These are phyloP conservation scores for Wickerhamiella qilinensis DNA, from an alignment of 805 yeast species.

Conservation along the genomic window DNA sequence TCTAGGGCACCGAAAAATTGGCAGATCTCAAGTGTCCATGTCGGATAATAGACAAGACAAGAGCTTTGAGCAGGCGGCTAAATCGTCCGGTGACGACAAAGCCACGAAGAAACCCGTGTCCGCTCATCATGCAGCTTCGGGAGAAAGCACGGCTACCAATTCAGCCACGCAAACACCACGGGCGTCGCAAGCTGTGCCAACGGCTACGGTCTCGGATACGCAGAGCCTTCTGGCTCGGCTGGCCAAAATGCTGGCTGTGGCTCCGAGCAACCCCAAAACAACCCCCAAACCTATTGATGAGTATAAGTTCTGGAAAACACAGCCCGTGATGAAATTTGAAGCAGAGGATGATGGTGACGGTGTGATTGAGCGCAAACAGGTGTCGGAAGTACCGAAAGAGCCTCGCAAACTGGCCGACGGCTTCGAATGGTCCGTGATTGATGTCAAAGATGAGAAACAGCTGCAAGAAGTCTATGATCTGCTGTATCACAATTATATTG, in stretches of 20 bases:
- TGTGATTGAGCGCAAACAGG: slow-evolving; percentile 61
- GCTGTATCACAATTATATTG: slow-evolving; percentile 82
- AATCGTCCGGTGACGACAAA: no score
- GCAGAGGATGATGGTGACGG: slow-evolving; percentile 30
- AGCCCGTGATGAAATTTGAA: slow-evolving; percentile 70
- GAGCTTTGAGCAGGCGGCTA: no score
- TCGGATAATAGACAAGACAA: no score
- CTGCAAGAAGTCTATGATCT: slow-evolving; percentile 65
- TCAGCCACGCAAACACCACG: background rate
- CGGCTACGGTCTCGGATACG: background rate
- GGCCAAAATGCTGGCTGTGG: slow-evolving; percentile 1
- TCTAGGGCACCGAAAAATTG: no score
- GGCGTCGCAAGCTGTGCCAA: background rate
- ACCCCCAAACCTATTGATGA: slow-evolving; percentile 48
- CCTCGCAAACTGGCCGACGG: slow-evolving; percentile 62
- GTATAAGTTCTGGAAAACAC: slow-evolving; percentile 95
- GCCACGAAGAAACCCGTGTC: no score
- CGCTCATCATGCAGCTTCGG: no score
- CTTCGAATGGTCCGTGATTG: slow-evolving; percentile 80
- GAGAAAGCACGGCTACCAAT: background rate
- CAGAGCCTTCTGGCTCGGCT: background rate
- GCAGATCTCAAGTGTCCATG: no score
- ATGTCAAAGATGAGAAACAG: slow-evolving; percentile 37
- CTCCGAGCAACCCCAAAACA: background rate
- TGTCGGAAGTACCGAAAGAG: slow-evolving; percentile 51